Percentiles rank a stretch among this genome's conserved stretches.
Conservation (phyloP, 257 asterid species). For the Fraxinus anomala region DNA sequence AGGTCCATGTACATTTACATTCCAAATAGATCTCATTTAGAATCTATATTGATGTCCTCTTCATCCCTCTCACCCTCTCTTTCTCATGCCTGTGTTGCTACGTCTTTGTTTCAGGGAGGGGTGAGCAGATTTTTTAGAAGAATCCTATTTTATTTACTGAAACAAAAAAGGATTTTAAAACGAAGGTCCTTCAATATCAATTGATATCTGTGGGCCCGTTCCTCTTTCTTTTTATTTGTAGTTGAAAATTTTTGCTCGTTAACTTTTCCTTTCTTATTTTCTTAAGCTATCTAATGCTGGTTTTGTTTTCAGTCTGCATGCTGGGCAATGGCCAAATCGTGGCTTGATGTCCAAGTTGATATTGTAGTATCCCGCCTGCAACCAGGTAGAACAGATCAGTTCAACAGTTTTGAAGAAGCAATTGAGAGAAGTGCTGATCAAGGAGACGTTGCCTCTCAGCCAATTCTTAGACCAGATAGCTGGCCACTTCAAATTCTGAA, state of each 20-base stretch:
- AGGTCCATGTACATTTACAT: background rate
- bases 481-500: constrained; percentile 94
- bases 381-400: constrained; percentile 62
- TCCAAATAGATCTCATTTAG: background rate
- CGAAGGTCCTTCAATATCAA: background rate
- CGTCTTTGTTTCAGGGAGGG: constrained; percentile 2
- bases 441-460: constrained; percentile 57
- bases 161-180: background rate
- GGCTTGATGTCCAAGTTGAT: constrained; percentile 97
- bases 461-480: constrained; percentile 57
- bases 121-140: constrained; percentile 1
- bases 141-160: background rate
- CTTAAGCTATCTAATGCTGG: constrained; percentile 14
- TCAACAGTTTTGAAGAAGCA: constrained; percentile 75
- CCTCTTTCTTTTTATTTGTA: constrained; percentile 6
- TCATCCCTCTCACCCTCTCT: background rate
- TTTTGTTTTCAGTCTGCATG: constrained; percentile 86
- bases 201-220: background rate
- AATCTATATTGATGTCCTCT: background rate
- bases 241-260: constrained; percentile 11
- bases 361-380: constrained; percentile 57
- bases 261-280: constrained; percentile 12
- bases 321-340: constrained; percentile 99
- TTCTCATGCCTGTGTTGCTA: background rate
- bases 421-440: constrained; percentile 66